A percentile compares a stretch with the other conserved stretches of the same genome.
Conservation (phyloP, 2,329 filamentous ascomycete genomes). For the Penicillium griseofulvum region DNA sequence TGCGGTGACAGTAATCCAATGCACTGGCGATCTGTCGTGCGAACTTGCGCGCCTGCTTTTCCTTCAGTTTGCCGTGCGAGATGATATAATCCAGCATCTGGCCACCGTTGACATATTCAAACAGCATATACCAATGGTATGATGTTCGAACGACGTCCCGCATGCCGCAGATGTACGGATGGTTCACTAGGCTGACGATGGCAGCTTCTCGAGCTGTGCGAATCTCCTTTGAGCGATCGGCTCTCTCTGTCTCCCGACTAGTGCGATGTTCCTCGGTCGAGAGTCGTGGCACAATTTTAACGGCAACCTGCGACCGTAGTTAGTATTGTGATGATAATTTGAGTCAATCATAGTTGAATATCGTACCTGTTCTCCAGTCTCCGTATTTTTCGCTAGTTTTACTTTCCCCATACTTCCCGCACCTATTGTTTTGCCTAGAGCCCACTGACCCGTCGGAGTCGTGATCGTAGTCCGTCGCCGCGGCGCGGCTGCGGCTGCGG, state of each 20-base stretch:
- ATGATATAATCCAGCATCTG: slow-evolving; percentile 99
- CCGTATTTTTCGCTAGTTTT: slow-evolving; percentile 86
- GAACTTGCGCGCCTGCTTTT: slow-evolving; percentile 97
- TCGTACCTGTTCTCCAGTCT: slow-evolving; percentile 81
- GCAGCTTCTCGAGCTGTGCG: slow-evolving; percentile 92
- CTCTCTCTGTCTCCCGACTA: slow-evolving; percentile 74
- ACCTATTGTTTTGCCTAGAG: slow-evolving; percentile 93
- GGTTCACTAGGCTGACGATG: slow-evolving; percentile 89
- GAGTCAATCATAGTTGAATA: neutral
- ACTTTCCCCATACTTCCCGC: slow-evolving; percentile 99
- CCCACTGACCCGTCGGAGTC: slow-evolving; percentile 87
- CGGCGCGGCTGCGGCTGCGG: slow-evolving; percentile 38
- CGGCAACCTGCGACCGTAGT: slow-evolving; percentile 66
- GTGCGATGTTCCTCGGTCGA: slow-evolving; percentile 79
- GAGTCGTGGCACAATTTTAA: slow-evolving; percentile 93
- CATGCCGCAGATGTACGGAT: slow-evolving; percentile 94
- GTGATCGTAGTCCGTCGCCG: slow-evolving; percentile 76
- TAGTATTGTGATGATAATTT: neutral
- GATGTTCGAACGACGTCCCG: slow-evolving; percentile 92
- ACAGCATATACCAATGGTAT: slow-evolving; percentile 99
- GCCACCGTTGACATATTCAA: slow-evolving; percentile 96
- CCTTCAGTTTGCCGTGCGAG: slow-evolving; percentile 93
- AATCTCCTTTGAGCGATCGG: slow-evolving; percentile 95
- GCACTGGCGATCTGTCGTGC: slow-evolving; percentile 95
- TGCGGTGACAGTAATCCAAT: slow-evolving; percentile 94